These are phyloP conservation scores for Dothistroma septosporum DNA, from an alignment of 2,329 filamentous ascomycete genomes.

Conservation along the genomic window DNA sequence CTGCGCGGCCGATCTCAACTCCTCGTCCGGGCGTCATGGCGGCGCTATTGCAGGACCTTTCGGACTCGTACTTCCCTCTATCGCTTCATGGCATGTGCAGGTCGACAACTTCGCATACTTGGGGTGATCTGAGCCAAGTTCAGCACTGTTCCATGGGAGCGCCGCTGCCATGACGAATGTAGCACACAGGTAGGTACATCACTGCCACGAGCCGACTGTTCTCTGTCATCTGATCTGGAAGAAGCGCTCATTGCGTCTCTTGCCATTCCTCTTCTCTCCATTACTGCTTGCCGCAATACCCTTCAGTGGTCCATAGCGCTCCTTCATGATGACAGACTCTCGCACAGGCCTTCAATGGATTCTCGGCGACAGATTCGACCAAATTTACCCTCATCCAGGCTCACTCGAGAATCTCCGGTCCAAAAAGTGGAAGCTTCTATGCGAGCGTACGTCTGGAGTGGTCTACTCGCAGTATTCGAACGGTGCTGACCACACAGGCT, in stretches of 20 bases:
- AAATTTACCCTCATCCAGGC: constrained; percentile 53
- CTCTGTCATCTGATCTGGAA: too few relatives aligned
- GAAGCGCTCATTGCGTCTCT: background rate
- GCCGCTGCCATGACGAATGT: too few relatives aligned
- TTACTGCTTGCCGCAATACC: too few relatives aligned
- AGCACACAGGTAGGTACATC: too few relatives aligned
- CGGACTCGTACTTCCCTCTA: background rate
- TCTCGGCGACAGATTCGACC: constrained; percentile 47
- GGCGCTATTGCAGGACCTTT: background rate
- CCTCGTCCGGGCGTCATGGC: background rate
- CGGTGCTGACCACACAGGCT: constrained; percentile 2
- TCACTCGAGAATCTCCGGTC: constrained; percentile 54
- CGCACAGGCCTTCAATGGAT: constrained; percentile 35
- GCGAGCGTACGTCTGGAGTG: constrained; percentile 15
- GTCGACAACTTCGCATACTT: background rate
- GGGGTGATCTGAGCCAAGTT: background rate
- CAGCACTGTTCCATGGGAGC: background rate
- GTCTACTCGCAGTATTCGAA: background rate
- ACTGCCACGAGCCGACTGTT: too few relatives aligned
- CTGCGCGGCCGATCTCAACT: too few relatives aligned
- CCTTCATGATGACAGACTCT: constrained; percentile 22
- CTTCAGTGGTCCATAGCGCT: background rate
- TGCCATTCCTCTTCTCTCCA: background rate
- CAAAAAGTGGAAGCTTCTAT: constrained; percentile 37
- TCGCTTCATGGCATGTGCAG: background rate